Base-by-base conservation (phyloP, 192 early-diverging fungal genomes). In the Coemansia sp. region DNA sequence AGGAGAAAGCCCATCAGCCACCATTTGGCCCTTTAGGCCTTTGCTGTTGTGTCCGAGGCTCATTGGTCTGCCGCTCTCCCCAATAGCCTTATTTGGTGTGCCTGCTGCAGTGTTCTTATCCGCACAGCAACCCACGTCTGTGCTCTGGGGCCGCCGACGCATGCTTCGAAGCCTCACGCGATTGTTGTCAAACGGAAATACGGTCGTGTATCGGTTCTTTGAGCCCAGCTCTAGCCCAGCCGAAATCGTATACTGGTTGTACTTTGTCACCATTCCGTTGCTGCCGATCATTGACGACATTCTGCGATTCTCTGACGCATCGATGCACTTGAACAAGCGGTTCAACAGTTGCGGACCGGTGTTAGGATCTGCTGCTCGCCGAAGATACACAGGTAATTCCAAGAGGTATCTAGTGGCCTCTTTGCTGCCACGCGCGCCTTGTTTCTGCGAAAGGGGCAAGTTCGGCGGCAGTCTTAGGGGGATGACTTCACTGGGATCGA, bases 141-240 rank as follows among this genome's bases (percentile, higher is more conserved):
- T 39, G 56, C 57, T 49, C 26, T 59, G 46, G 36, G 55, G 63
- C 24, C 56, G 36, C n/a, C 59, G 55, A 23, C 64, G 85, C 68
- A 52, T 71, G 76, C 64, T 67, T 26, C 73, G 51, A 26, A 83
- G 73, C 52, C 68, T 60, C 43, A 90, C 88, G 10, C 89, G 75
- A 34, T 79, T 88, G 63, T 85, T 77, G 72, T 90, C 92, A 65
- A 88, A 95, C 33, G 94, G 94, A 81, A 89, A 91, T 33, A 95
- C 89, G 62, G 91, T 94, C 49, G 85, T 92, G 77, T 95, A 95
- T 36, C 94, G 87, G 68, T 95, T 95, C 72, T 90, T 92, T 18
- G 73, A 62, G n/a, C 81, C 81, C 49, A 83, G 67, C 77, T 78
- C 81, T 52, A 83, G 43, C 1, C 93, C 93, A 14, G 90, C 92